Base-by-base conservation (phyloP, 2,329 filamentous ascomycete genomes). In the Cercospora zeae-maydis region DNA sequence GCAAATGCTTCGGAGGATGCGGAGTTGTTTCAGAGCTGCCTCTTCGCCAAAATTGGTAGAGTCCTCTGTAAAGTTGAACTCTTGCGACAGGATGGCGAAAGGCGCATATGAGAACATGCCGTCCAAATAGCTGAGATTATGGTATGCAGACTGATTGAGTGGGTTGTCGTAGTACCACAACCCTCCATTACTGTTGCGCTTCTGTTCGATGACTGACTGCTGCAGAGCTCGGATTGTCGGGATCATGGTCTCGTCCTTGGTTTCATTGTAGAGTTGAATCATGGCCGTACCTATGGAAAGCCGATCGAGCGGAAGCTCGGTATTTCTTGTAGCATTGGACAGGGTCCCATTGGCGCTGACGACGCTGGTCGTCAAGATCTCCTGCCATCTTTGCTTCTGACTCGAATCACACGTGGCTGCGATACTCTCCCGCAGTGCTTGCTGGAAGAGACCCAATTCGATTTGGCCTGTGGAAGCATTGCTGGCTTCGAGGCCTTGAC, bases 101-200 rank as follows among this genome's bases (percentile, higher is more conserved):
- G 81, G 78, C 7, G 77, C 74, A 9, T 80, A 73, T 0, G 80
- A 82, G 74, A 78, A 83, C 77, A 83, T 81, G 62, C 82, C 82
- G 65, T 85, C 82, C 3, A 83, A 74, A 66, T 83, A 84, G 68
- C 79, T 81, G 77, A 81, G 81, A 58, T 83, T 74, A 1, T 80
- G 81, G 64, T 84, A 84, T 5, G 72, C 67, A 3, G 62, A 66
- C 21, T 66, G 37, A 42, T 71, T 70, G 21, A 63, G 62, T 8
- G 47, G 57, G 34, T 72, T 71, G 45, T 66, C 68, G 55, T 72
- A 77, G 53, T 78, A 78, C 75, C 74, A 77, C 4, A 76, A 59
- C 0, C 73, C 74, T 2, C 67, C 71, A 30, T 74, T 67, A 1
- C 58, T 61, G 45, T 74, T 77, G 1, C 66, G 67, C 4, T 66